A percentile compares a stretch with the other conserved stretches of the same genome.
Conservation (phyloP, 2,329 filamentous ascomycete genomes). For the Sporothrix dimorphospora region DNA sequence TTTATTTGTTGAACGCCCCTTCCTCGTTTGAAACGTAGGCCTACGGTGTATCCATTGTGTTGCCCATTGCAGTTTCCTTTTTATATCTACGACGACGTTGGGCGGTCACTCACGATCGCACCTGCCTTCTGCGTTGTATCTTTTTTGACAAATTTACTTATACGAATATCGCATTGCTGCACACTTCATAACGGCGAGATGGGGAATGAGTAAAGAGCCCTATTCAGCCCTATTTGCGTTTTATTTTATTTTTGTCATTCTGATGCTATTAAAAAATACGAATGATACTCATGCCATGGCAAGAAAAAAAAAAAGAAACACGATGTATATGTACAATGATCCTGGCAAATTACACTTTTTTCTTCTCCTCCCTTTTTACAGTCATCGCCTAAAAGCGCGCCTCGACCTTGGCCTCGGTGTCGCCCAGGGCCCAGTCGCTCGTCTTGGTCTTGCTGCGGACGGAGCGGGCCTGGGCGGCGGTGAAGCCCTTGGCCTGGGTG, state of each 20-base stretch:
- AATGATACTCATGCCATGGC: neutral
- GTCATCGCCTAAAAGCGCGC: slow-evolving; percentile 44
- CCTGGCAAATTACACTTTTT: slow-evolving; percentile 3
- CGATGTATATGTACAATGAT: slow-evolving; percentile 16
- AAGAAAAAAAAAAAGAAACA: slow-evolving; percentile 9
- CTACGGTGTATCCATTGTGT: neutral
- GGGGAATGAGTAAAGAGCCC: neutral
- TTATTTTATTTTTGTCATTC: slow-evolving; percentile 8
- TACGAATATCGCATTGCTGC: neutral
- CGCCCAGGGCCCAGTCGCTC: slow-evolving; percentile 77
- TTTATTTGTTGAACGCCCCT: neutral
- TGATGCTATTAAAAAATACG: slow-evolving; percentile 14
- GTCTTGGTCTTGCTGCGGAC: slow-evolving; percentile 68
- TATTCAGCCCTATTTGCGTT: neutral
- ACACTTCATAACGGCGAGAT: neutral
- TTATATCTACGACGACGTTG: neutral
- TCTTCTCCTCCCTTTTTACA: neutral
- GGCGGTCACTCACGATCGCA: neutral
- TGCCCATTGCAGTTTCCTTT: slow-evolving; percentile 12
- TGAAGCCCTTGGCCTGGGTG: slow-evolving; percentile 86
- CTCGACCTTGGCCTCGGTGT: slow-evolving; percentile 74
- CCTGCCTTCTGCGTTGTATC: neutral
- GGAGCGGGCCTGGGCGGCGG: slow-evolving; percentile 69
- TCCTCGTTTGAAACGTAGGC: neutral
- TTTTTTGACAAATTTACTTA: neutral